Conservation (phyloP, 192 early-diverging fungal species). For the Rhizophagus sp. region DNA sequence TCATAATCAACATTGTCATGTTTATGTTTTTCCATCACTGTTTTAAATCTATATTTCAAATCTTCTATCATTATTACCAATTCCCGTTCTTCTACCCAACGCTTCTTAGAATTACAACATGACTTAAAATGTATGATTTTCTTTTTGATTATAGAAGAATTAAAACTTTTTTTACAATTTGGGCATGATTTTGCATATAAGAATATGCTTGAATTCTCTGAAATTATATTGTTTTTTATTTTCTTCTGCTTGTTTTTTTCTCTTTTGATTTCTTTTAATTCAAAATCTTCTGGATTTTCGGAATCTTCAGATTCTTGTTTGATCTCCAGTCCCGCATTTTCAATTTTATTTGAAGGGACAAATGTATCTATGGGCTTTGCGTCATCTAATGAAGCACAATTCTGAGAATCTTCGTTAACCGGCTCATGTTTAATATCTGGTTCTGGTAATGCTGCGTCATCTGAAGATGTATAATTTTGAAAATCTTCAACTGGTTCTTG, state of each 20-base stretch:
- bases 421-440: no score
- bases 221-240: not conserved
- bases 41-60: not conserved
- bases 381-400: no score
- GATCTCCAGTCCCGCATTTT: not conserved
- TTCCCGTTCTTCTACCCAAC: not conserved
- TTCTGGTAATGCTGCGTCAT: no score
- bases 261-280: not conserved
- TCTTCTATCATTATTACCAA: not conserved
- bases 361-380: no score
- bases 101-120: not conserved
- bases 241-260: not conserved
- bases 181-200: not conserved
- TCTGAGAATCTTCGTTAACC: no score
- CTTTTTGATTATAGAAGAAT: not conserved
- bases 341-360: no score
- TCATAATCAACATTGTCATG: not conserved
- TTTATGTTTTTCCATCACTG: not conserved
- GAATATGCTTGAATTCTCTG: not conserved
- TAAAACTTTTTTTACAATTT: not conserved
- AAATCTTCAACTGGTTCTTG: no score
- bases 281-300: not conserved
- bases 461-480: no score
- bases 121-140: not conserved
- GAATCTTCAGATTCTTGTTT: not conserved